These are phyloP conservation scores for Irpex lacteus DNA, from an alignment of 1,284 basidiomycete genomes.

Conservation along the genomic window DNA sequence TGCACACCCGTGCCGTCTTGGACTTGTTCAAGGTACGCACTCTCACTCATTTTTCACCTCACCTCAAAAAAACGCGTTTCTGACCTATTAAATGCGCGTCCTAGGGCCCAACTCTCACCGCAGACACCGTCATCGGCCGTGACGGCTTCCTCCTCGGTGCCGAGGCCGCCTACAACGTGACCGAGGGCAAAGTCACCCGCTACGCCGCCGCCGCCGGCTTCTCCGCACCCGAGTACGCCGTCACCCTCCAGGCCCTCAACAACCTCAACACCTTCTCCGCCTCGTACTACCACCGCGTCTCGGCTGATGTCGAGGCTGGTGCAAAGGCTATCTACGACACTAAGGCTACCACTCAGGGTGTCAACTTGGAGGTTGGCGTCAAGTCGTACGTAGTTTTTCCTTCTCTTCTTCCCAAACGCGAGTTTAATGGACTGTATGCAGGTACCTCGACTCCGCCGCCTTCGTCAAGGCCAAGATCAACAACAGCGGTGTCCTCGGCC, in stretches of 20 bases:
- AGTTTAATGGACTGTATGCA: slow-evolving; percentile 21
- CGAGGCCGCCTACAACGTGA: slow-evolving; percentile 96
- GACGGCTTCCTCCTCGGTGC: slow-evolving; percentile 97
- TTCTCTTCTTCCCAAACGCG: background rate
- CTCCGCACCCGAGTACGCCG: slow-evolving; percentile 95
- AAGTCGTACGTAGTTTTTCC: slow-evolving; percentile 69
- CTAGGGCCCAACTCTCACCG: slow-evolving; percentile 94
- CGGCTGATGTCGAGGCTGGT: slow-evolving; percentile 93
- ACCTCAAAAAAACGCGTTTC: no score
- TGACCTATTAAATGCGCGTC: no score
- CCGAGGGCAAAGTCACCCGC: slow-evolving; percentile 87
- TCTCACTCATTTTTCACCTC: slow-evolving; percentile 6
- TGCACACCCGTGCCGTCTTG: slow-evolving; percentile 90
- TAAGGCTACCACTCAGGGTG: slow-evolving; percentile 85
- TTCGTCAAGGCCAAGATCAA: slow-evolving; percentile 99
- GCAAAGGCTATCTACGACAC: slow-evolving; percentile 97
- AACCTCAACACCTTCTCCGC: slow-evolving; percentile 95
- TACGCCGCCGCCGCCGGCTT: slow-evolving; percentile 94
- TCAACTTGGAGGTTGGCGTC: slow-evolving; percentile 93
- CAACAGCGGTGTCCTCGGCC: slow-evolving; percentile 88
- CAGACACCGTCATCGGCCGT: slow-evolving; percentile 93
- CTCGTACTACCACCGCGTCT: slow-evolving; percentile 99
- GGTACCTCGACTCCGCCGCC: slow-evolving; percentile 84
- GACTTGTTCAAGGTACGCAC: slow-evolving; percentile 89
- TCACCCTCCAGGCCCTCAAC: slow-evolving; percentile 93